Conservation (phyloP, 2,329 filamentous ascomycete genomes). For the Pochonia chlamydosporia region DNA sequence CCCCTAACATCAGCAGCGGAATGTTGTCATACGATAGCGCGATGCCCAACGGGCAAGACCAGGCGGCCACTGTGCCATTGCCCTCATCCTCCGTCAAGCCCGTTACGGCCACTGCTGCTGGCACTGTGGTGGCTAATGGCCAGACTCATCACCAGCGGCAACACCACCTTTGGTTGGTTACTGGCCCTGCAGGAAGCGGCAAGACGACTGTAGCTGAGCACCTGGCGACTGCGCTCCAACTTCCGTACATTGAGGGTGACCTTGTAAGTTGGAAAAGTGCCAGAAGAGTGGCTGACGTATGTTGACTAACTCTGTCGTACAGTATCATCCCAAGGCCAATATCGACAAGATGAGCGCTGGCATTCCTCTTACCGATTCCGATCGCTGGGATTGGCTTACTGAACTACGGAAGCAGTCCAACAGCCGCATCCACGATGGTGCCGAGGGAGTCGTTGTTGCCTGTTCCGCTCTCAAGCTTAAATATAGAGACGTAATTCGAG, state of each 20-base stretch:
- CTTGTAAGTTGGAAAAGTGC: constrained; percentile 46
- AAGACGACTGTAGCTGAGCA: constrained; percentile 70
- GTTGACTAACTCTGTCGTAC: constrained; percentile 5
- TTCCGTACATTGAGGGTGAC: constrained; percentile 74
- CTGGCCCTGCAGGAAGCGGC: constrained; percentile 72
- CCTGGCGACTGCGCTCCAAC: constrained; percentile 53
- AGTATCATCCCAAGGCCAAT: constrained; percentile 74
- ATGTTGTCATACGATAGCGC: constrained; percentile 8
- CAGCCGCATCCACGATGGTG: constrained; percentile 47
- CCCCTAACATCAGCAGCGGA: not conserved
- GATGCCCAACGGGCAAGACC: constrained; percentile 4
- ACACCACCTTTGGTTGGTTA: constrained; percentile 76
- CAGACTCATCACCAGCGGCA: constrained; percentile 28
- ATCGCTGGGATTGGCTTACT: constrained; percentile 97
- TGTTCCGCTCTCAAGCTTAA: constrained; percentile 96
- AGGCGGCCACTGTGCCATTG: not conserved
- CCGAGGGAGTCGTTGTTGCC: constrained; percentile 80
- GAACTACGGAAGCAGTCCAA: constrained; percentile 65
- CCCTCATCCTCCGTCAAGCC: constrained; percentile 4
- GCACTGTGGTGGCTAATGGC: constrained; percentile 20
- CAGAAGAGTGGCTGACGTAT: no score
- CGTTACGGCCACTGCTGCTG: constrained; percentile 17
- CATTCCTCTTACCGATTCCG: constrained; percentile 80
- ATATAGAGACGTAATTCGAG: constrained; percentile 87
- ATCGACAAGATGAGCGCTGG: constrained; percentile 87